Percentiles rank a stretch among this genome's conserved stretches.
Evolutionary conservation across 441 rosid genomes (phyloP).

Genomic region (Pelargonium hybrid): DNA sequence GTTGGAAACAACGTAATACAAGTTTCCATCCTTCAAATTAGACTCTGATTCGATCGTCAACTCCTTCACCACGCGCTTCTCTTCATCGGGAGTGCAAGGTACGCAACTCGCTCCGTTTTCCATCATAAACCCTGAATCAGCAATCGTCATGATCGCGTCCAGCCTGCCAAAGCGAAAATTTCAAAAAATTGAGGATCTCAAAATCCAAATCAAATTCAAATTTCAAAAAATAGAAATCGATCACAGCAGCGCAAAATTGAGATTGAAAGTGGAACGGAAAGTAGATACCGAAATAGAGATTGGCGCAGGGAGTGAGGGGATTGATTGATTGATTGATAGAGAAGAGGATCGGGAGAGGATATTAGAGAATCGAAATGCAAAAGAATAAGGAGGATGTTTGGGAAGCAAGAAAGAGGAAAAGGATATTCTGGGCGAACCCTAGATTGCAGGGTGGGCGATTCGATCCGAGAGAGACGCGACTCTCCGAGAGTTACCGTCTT

Average conservation of each 20-base stretch:
- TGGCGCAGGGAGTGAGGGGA: too few species aligned
- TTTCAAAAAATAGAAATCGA: neutral
- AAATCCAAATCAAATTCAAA: neutral
- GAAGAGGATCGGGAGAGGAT: too few species aligned
- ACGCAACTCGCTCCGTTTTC: constrained; percentile 39
- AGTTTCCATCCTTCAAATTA: constrained; percentile 55
- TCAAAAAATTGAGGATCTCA: neutral
- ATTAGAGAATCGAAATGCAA: neutral
- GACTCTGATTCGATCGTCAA: constrained; percentile 45
- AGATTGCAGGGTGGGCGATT: constrained; percentile 1
- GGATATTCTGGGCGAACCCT: constrained; percentile 4
- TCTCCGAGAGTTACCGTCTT: neutral
- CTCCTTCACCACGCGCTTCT: constrained; percentile 50
- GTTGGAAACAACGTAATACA: constrained; percentile 57
- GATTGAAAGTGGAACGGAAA: neutral
- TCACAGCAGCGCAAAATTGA: neutral
- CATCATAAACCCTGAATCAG: constrained; percentile 38
- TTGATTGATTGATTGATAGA: too few species aligned
- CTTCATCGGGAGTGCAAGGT: constrained; percentile 54
- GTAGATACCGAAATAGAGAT: too few species aligned
- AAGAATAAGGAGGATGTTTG: neutral
- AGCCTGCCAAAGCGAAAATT: neutral
- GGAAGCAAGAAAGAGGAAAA: neutral
- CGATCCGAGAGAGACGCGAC: neutral
- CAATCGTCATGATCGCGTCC: constrained; percentile 36